Base-by-base conservation (phyloP, 768 basidiomycete genomes). In the Boletus vinaceobasis region DNA sequence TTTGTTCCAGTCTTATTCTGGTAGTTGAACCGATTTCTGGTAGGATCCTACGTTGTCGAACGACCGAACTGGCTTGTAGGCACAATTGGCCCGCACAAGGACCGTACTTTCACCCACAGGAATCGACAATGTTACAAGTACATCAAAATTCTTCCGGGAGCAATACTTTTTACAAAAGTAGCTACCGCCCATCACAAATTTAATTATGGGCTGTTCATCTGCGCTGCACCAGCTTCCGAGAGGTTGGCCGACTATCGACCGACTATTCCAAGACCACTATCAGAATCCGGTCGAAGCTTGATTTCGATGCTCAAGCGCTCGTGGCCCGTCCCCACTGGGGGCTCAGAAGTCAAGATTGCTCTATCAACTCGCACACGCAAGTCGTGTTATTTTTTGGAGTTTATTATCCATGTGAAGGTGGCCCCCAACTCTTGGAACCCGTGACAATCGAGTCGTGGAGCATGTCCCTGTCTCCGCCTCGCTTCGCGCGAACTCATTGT, bases 361-460 rank as follows among this genome's bases (percentile, higher is more conserved):
- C 29, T 32, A 9, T 53, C 48, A 10, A 40, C 8, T 52, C 13
- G 40, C 35, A 29, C 32, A 21, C 31, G 27, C 31, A 27, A 45
- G 37, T 31, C 5, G 8, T n/a, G 9, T 36, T 8, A 44, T 9
- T 31, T 14, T 23, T n/a, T 23, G 29, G 31, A 45, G 11, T 23
- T 23, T 45, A 29, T 56, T 37, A 15, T 37, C 29, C 56, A 49
- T 57, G 56, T 44, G 56, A 56, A 49, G 43, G 19, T 27, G 23
- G 15, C 13, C 9, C 45, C 43, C 9, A 45, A 32, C 6, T 31
- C 26, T 17, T 36, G 55, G 42, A 40, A 40, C 32, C n/a, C 43
- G 43, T 50, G 43, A 39, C 47, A 27, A 17, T 14, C n/a, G 33
- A 27, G 43, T 43, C 27, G 50, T 17, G 49, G 11, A 11, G 31